A percentile compares a stretch with the other conserved stretches of the same genome.
These are phyloP conservation scores for Clavariopsis aquatica DNA, from an alignment of 495 filamentous ascomycete species.

Conservation along the genomic window DNA sequence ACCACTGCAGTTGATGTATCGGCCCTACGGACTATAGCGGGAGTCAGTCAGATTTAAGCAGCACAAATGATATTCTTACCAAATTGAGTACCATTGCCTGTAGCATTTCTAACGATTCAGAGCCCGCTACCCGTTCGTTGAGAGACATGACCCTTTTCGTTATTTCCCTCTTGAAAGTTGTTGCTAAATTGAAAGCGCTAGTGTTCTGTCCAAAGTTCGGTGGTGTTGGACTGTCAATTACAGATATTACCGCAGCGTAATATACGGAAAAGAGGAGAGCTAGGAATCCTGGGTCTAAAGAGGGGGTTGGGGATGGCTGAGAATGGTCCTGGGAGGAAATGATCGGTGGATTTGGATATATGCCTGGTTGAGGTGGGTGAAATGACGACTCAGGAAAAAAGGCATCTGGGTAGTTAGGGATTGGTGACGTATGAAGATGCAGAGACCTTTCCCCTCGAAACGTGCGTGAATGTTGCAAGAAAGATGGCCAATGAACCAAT, in stretches of 20 bases:
- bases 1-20: conserved; percentile 9
- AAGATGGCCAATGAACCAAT: conserved; percentile 28
- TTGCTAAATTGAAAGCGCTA: conserved; percentile 9
- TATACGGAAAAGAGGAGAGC: conserved; percentile 23
- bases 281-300: conserved; percentile 1
- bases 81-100: conserved; percentile 26
- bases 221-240: conserved; percentile 14
- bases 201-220: conserved; percentile 19
- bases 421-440: conserved; percentile 5
- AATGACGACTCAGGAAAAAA: conserved; percentile 10
- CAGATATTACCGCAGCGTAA: conserved; percentile 25
- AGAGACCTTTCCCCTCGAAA: neutral
- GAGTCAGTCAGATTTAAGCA: conserved; percentile 1
- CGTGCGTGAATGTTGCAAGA: conserved; percentile 1
- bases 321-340: neutral
- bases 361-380: neutral
- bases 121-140: neutral
- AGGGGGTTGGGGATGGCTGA: neutral
- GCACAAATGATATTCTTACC: conserved; percentile 11
- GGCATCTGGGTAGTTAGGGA: neutral
- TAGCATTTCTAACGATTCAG: conserved; percentile 19
- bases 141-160: conserved; percentile 7
- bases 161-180: conserved; percentile 18
- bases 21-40: neutral
- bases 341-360: conserved; percentile 1